These are phyloP conservation scores for Calonectria naviculata DNA, from an alignment of 2,329 filamentous ascomycete species.

Conservation along the genomic window DNA sequence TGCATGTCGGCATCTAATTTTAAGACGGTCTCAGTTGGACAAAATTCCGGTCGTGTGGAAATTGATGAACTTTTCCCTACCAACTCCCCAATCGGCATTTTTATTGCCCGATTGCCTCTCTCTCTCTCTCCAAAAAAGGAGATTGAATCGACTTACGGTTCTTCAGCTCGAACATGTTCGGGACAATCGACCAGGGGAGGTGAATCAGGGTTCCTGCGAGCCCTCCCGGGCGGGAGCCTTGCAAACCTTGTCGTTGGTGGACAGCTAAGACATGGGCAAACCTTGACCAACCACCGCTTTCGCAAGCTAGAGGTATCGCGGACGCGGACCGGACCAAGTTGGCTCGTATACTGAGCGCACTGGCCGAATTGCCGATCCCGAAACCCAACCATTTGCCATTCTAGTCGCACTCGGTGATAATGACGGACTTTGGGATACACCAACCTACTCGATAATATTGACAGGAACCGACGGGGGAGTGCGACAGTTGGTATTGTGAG, in stretches of 20 bases:
- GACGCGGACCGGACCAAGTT: background rate
- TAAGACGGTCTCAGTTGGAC: background rate
- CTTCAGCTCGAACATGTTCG: background rate
- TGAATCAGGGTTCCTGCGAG: background rate
- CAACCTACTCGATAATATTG: background rate
- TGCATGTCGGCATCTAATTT: background rate
- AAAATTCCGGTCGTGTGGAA: constrained; percentile 1
- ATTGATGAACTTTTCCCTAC: background rate
- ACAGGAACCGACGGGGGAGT: background rate
- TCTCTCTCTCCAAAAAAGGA: background rate
- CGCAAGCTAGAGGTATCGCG: background rate
- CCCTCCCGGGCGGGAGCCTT: background rate
- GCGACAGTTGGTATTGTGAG: background rate
- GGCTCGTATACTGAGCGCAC: background rate
- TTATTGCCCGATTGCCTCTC: background rate
- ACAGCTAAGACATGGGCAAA: background rate
- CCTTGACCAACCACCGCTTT: background rate
- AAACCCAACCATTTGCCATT: background rate
- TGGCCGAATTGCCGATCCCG: background rate
- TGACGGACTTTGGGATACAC: background rate
- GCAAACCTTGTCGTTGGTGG: background rate
- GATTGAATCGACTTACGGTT: background rate
- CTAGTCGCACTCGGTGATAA: background rate
- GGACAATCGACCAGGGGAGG: background rate
- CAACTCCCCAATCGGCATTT: background rate